Conservation (phyloP, 225 moss, liverwort and hornwort species). For the Antitrichia curtipendula region DNA sequence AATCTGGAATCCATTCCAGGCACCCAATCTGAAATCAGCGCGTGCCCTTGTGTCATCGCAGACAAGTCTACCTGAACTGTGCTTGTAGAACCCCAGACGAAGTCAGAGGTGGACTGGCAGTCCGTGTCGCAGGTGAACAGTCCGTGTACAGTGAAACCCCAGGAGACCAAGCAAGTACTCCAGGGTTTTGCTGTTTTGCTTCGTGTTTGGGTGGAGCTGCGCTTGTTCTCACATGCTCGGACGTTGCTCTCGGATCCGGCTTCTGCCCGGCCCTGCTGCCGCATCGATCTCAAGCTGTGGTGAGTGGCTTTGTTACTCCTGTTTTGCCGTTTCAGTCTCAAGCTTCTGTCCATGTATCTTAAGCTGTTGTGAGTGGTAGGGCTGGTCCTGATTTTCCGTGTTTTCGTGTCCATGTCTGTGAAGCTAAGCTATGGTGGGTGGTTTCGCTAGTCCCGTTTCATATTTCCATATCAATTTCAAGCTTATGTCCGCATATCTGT, state of each 20-base stretch:
- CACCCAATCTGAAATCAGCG: neutral
- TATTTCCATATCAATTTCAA: neutral
- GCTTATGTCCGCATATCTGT: neutral
- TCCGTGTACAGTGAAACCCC: neutral
- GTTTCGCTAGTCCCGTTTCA: neutral
- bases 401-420: neutral
- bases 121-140: neutral
- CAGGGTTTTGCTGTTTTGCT: neutral
- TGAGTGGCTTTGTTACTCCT: neutral
- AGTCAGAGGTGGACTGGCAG: neutral
- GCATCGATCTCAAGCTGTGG: neutral
- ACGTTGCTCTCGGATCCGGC: neutral
- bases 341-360: neutral
- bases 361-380: neutral
- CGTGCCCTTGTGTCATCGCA: neutral
- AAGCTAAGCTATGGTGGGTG: neutral
- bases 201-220: neutral
- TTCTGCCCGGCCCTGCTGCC: neutral
- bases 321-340: neutral
- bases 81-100: neutral
- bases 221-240: too few relatives aligned
- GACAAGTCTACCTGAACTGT: rapidly evolving
- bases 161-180: neutral
- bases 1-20: too few relatives aligned
- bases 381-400: neutral